Conservation (phyloP, 441 rosid species). For the Euphorbia corollata region DNA sequence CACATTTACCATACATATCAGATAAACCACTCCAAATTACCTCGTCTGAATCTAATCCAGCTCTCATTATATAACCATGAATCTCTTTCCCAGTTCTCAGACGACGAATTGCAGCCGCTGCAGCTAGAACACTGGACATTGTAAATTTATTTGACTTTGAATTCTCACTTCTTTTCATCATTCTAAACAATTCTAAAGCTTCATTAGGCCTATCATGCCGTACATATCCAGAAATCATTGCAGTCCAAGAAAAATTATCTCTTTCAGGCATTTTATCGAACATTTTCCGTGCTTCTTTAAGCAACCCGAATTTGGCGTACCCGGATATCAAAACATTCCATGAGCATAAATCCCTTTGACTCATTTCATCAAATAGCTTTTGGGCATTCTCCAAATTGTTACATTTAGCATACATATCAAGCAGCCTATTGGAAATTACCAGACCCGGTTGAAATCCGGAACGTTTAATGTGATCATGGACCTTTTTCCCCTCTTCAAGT, state of each 20-base stretch:
- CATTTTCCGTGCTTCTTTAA: constrained; percentile 5
- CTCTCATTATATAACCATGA: constrained; percentile 32
- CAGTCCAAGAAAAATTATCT: constrained; percentile 33
- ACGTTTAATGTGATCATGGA: constrained; percentile 24
- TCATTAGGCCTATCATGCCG: constrained; percentile 12
- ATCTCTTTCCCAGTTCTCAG: constrained; percentile 33
- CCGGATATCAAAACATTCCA: constrained; percentile 36
- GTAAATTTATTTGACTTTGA: constrained; percentile 15
- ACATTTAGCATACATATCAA: constrained; percentile 18
- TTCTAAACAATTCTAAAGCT: constrained; percentile 12
- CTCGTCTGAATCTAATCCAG: constrained; percentile 33
- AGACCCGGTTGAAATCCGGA: constrained; percentile 19
- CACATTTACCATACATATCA: constrained; percentile 40
- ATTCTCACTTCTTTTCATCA: constrained; percentile 14
- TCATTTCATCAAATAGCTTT: constrained; percentile 16
- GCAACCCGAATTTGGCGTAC: constrained; percentile 20
- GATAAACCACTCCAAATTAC: constrained; percentile 40
- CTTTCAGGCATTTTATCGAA: constrained; percentile 29
- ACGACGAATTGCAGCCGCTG: constrained; percentile 8
- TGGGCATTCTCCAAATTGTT: constrained; percentile 17
- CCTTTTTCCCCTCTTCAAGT: constrained; percentile 18
- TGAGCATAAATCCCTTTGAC: constrained; percentile 26
- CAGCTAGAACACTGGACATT: constrained; percentile 17
- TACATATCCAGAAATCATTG: constrained; percentile 27
- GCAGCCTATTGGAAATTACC: constrained; percentile 13